phyloP scores from a whole-genome alignment of 371 early-diverging fungal genomes.

The Mortierella sp. region DNA sequence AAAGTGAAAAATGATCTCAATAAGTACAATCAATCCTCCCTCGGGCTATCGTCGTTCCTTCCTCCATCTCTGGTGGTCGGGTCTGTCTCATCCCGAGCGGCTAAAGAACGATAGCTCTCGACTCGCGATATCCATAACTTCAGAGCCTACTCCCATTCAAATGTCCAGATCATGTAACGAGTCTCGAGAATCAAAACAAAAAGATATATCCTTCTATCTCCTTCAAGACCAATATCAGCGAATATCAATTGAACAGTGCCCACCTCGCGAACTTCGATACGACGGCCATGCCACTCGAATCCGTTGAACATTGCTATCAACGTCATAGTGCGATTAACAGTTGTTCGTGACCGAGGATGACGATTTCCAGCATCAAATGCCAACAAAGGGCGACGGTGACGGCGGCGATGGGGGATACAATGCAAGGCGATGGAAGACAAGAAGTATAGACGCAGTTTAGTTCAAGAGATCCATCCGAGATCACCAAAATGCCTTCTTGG shows the following conservation, averaged over 20 bases:
- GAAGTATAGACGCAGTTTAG: constrained; percentile 17
- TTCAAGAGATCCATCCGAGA: constrained; percentile 7
- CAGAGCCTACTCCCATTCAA: neutral
- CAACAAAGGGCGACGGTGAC: neutral
- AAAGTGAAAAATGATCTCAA: constrained; percentile 4
- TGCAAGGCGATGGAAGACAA: constrained; percentile 9
- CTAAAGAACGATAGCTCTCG: constrained; percentile 4
- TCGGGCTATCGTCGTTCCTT: neutral
- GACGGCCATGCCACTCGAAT: constrained; percentile 82
- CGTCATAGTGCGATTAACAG: neutral
- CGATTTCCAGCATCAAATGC: neutral
- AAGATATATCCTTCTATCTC: neutral
- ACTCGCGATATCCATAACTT: constrained; percentile 1
- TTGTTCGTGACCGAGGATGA: neutral
- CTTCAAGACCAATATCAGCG: constrained; percentile 14
- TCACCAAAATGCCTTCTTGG: constrained; percentile 1
- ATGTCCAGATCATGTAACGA: neutral
- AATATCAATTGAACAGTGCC: constrained; percentile 37
- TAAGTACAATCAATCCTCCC: constrained; percentile 13
- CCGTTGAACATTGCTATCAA: constrained; percentile 75
- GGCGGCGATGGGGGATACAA: neutral
- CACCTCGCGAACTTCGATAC: constrained; percentile 85
- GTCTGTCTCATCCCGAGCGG: neutral
- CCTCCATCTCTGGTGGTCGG: neutral
- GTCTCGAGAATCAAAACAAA: neutral